phyloP scores from a whole-genome alignment of 768 basidiomycete genomes.

The Rhodotorula sphaerocarpa region DNA sequence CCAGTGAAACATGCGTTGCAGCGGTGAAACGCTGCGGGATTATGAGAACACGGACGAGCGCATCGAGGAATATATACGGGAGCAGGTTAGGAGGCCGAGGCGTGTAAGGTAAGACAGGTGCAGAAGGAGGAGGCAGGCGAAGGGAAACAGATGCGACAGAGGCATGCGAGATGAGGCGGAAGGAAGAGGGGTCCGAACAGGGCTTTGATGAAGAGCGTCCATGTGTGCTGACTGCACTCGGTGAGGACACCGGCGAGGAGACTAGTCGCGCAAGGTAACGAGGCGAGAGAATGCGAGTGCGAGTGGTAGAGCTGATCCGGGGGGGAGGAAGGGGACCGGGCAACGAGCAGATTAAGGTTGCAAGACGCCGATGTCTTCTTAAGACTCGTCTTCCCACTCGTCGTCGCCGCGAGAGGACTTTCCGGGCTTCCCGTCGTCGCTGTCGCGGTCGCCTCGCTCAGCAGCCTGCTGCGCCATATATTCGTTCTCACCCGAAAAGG shows the following conservation, averaged over 20 bases:
- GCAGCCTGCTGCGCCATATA: slow-evolving; percentile 19
- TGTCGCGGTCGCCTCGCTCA: not conserved
- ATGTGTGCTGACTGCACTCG: no score
- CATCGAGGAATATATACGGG: not conserved
- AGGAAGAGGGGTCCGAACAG: no score
- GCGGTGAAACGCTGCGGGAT: no score
- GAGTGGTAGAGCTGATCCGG: no score
- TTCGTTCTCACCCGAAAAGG: slow-evolving; percentile 32
- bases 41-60: not conserved
- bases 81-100: not conserved
- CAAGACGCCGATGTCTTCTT: not conserved
- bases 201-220: no score
- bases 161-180: not conserved
- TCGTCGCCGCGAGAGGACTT: not conserved
- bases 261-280: no score
- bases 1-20: no score
- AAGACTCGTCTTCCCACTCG: not conserved
- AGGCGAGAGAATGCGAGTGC: no score
- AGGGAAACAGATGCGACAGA: not conserved
- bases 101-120: not conserved
- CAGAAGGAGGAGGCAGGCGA: not conserved
- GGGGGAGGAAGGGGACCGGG: not conserved
- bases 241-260: no score
- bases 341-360: not conserved
- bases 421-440: no score